Evolutionary conservation across 257 asterid genomes (phyloP).

Genomic region (Fraxinus americana): DNA sequence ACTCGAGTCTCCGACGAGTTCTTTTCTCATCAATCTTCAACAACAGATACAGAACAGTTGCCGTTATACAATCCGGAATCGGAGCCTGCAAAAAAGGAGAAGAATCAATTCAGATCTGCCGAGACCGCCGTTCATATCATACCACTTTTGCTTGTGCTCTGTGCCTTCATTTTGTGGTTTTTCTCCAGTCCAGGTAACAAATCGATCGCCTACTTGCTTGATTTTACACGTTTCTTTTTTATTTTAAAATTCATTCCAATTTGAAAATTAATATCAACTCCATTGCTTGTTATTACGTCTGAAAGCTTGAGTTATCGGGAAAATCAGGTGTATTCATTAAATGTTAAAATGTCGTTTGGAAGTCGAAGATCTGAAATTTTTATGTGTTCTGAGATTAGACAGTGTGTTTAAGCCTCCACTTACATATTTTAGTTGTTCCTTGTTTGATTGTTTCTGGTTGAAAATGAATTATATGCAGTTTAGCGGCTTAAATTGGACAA

Average conservation of each 20-base stretch:
- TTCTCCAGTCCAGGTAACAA: constrained; percentile 62
- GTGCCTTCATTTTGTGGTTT: constrained; percentile 64
- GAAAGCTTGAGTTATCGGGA: neutral
- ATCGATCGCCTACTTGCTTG: neutral
- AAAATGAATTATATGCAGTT: neutral
- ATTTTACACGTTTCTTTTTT: neutral
- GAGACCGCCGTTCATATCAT: constrained; percentile 70
- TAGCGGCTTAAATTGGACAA: neutral
- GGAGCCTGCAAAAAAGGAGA: constrained; percentile 57
- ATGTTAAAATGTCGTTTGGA: neutral
- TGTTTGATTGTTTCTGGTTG: neutral
- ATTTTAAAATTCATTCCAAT: neutral
- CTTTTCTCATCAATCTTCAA: constrained; percentile 33
- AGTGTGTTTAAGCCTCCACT: neutral
- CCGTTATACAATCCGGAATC: constrained; percentile 59
- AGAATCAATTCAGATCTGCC: constrained; percentile 66
- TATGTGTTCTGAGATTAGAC: neutral
- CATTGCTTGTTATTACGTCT: neutral
- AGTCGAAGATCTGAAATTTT: neutral
- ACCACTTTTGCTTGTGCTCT: constrained; percentile 59
- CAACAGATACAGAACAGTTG: constrained; percentile 33
- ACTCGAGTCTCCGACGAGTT: constrained; percentile 70
- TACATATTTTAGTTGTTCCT: neutral
- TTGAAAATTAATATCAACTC: neutral
- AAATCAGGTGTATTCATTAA: neutral